Evolutionary conservation across 2,329 filamentous ascomycete genomes (phyloP).

Genomic region (Colletotrichum shisoi): DNA sequence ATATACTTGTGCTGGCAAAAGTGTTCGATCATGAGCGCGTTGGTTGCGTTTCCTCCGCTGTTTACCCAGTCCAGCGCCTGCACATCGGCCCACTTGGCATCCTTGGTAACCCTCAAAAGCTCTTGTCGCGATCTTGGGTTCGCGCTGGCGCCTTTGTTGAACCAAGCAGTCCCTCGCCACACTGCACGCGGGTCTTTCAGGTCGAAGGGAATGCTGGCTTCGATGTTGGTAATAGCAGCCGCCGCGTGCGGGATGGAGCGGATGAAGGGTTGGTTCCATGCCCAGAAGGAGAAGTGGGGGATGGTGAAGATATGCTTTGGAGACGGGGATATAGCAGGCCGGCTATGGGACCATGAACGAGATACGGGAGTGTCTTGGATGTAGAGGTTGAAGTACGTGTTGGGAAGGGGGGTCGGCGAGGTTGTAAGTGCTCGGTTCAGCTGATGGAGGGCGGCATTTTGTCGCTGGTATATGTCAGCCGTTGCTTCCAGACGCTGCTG

Average conservation of each 20-base stretch:
- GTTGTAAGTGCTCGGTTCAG: conserved; percentile 62
- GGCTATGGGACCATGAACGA: conserved; percentile 58
- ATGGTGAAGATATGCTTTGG: conserved; percentile 57
- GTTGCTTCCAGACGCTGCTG: conserved; percentile 1
- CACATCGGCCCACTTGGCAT: conserved; percentile 58
- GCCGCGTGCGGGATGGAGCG: conserved; percentile 54
- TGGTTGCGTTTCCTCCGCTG: conserved; percentile 49
- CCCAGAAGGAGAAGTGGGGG: conserved; percentile 65
- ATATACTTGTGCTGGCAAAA: conserved; percentile 63
- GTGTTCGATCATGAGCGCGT: conserved; percentile 58
- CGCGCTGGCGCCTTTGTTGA: conserved; percentile 52
- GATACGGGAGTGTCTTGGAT: conserved; percentile 59
- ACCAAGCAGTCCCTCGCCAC: conserved; percentile 62
- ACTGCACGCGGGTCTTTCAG: conserved; percentile 55
- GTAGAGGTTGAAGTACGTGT: conserved; percentile 62
- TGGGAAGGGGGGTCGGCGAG: conserved; percentile 56
- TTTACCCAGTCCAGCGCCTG: conserved; percentile 51
- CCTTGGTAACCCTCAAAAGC: conserved; percentile 49
- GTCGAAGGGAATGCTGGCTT: conserved; percentile 42
- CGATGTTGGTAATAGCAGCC: conserved; percentile 49
- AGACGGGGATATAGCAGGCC: conserved; percentile 50
- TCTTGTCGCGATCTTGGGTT: conserved; percentile 53
- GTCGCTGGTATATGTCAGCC: conserved; percentile 48
- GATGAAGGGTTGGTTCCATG: conserved; percentile 62
- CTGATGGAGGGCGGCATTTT: conserved; percentile 61